Evolutionary conservation across 2,329 filamentous ascomycete genomes (phyloP).

Genomic region (Lecanoromycetidae sp.): DNA sequence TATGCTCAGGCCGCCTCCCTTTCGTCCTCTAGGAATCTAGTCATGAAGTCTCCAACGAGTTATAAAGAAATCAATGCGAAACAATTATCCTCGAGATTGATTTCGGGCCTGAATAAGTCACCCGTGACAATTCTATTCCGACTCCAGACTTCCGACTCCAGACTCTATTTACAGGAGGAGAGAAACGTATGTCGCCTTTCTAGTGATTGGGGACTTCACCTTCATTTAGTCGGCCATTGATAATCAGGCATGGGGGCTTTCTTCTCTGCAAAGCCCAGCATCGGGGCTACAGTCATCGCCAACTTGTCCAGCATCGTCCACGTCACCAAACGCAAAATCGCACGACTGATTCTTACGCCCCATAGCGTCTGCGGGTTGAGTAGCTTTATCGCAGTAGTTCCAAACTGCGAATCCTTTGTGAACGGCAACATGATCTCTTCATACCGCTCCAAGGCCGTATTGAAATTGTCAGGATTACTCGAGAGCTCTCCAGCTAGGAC

Average conservation of each 20-base stretch:
- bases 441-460: slow-evolving; percentile 26
- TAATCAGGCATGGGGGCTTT: background rate
- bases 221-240: background rate
- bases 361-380: slow-evolving; percentile 1
- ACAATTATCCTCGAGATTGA: no score
- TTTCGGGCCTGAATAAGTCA: no score
- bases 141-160: background rate
- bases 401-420: slow-evolving; percentile 15
- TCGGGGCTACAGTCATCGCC: background rate
- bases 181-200: background rate
- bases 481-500: slow-evolving; percentile 41
- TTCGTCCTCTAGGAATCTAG: no score
- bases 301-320: background rate
- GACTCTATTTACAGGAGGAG: background rate
- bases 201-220: background rate
- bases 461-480: slow-evolving; percentile 17
- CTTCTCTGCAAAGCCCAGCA: background rate
- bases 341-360: background rate
- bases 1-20: no score
- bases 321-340: background rate
- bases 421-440: slow-evolving; percentile 21
- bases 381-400: background rate
- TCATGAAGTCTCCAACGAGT: no score
- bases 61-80: no score
- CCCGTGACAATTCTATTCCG: no score